Percentiles rank a stretch among this genome's conserved stretches.
phyloP scores from a whole-genome alignment of 139 green algal genomes.

The Choricystis sp. region DNA sequence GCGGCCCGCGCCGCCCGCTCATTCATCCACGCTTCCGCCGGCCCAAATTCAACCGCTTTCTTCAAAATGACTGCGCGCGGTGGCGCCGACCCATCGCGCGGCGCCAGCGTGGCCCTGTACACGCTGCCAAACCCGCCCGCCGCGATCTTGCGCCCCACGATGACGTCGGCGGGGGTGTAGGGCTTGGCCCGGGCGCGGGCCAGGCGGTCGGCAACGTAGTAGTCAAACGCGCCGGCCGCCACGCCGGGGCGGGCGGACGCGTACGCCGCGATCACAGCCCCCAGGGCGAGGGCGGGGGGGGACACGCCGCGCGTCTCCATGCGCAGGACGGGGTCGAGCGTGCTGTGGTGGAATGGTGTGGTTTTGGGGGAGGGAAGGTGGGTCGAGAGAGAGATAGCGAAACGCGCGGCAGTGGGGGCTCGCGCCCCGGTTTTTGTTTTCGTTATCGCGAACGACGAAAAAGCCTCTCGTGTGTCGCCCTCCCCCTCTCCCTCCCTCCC shows the following conservation, averaged over 20 bases:
- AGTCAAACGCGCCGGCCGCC: conserved; percentile 57
- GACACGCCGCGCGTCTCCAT: conserved; percentile 49
- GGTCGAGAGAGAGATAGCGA: no score
- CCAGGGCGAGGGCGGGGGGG: conserved; percentile 31
- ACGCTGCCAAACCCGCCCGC: conserved; percentile 86
- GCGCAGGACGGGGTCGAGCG: conserved; percentile 64
- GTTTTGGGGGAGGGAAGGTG: background rate
- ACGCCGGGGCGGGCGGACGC: conserved; percentile 55
- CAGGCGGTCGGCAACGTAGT: conserved; percentile 51
- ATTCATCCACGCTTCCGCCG: conserved; percentile 98
- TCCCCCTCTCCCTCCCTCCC: no score
- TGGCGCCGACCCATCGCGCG: conserved; percentile 4
- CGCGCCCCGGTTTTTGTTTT: no score
- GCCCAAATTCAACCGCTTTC: conserved; percentile 88
- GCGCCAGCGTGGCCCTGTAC: conserved; percentile 47
- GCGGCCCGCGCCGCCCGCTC: conserved; percentile 67
- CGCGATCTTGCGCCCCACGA: conserved; percentile 66
- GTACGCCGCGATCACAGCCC: conserved; percentile 33
- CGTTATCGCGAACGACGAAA: no score
- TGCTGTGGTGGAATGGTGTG: conserved; percentile 29
- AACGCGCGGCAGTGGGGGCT: no score
- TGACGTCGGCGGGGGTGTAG: conserved; percentile 39
- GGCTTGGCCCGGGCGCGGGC: conserved; percentile 9
- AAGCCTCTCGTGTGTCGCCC: no score
- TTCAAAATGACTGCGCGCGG: conserved; percentile 34